Evolutionary conservation across 164 flowering plant genomes (phyloP).

Genomic region (Liriodendron chinense): DNA sequence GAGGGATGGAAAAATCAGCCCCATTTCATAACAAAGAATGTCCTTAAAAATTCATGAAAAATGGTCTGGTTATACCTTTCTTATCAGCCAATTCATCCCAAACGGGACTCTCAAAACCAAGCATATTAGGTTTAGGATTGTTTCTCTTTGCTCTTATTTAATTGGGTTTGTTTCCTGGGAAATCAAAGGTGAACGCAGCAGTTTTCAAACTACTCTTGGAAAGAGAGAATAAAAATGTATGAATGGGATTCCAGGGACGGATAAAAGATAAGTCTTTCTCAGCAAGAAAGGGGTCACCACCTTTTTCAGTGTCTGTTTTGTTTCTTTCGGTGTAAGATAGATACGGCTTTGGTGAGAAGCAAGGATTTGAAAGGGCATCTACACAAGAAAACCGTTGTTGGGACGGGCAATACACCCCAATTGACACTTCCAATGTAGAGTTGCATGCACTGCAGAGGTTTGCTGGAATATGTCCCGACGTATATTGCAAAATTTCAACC

Average conservation of each 20-base stretch:
- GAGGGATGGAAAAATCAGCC: background rate
- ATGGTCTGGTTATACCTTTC: conserved; percentile 35
- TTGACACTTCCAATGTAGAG: too few relatives aligned
- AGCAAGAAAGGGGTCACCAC: background rate
- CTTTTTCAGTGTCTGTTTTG: background rate
- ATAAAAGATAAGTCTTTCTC: background rate
- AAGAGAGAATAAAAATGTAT: background rate
- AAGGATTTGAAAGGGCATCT: background rate
- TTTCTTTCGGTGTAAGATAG: conserved; percentile 6
- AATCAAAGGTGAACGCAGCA: background rate
- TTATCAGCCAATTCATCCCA: conserved; percentile 36
- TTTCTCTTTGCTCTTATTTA: background rate
- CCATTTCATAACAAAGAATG: conserved; percentile 1
- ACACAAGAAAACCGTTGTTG: background rate
- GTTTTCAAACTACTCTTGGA: background rate
- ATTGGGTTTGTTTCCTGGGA: background rate
- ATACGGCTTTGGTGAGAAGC: background rate
- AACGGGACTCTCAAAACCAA: conserved; percentile 27
- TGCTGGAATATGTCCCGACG: too few relatives aligned
- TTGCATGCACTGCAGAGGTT: too few relatives aligned
- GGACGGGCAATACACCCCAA: background rate
- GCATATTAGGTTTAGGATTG: conserved; percentile 8
- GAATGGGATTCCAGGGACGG: background rate
- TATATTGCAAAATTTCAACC: too few relatives aligned
- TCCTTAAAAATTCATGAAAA: conserved; percentile 1